Conservation (phyloP, 257 asterid genomes). For the Gardenia jasminoides region DNA sequence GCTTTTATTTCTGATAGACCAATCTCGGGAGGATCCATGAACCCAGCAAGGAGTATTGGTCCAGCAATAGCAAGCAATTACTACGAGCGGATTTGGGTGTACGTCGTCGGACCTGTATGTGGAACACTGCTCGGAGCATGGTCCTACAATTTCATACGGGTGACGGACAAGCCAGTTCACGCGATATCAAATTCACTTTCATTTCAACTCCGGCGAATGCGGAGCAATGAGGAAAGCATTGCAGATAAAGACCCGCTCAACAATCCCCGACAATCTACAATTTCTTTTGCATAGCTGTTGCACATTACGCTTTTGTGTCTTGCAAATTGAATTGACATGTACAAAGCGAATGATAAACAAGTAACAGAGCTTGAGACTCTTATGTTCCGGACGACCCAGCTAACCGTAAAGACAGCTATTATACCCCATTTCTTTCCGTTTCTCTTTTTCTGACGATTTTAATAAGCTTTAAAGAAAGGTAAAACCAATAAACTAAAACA, state of each 20-base stretch:
- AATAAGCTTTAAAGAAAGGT: background rate
- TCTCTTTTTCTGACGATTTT: background rate
- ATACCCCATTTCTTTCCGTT: background rate
- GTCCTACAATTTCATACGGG: constrained; percentile 60
- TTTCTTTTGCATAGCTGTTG: background rate
- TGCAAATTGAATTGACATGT: background rate
- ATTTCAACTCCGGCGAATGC: constrained; percentile 47
- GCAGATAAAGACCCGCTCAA: constrained; percentile 24
- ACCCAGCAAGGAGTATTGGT: constrained; percentile 76
- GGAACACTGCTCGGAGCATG: constrained; percentile 73
- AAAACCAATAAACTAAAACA: background rate
- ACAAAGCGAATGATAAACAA: background rate
- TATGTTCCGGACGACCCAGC: background rate
- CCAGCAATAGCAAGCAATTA: constrained; percentile 80
- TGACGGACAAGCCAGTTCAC: constrained; percentile 46
- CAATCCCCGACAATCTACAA: too few species aligned
- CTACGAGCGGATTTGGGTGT: constrained; percentile 68
- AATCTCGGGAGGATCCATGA: constrained; percentile 89
- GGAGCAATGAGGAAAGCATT: constrained; percentile 30
- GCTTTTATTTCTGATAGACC: constrained; percentile 40
- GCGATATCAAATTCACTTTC: constrained; percentile 38
- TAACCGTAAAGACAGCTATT: background rate
- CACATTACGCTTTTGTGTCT: background rate
- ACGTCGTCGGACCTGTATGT: constrained; percentile 61
- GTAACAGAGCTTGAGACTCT: background rate